Conservation (phyloP, 345 rosid species). For the Bruguiera gymnorhiza region DNA sequence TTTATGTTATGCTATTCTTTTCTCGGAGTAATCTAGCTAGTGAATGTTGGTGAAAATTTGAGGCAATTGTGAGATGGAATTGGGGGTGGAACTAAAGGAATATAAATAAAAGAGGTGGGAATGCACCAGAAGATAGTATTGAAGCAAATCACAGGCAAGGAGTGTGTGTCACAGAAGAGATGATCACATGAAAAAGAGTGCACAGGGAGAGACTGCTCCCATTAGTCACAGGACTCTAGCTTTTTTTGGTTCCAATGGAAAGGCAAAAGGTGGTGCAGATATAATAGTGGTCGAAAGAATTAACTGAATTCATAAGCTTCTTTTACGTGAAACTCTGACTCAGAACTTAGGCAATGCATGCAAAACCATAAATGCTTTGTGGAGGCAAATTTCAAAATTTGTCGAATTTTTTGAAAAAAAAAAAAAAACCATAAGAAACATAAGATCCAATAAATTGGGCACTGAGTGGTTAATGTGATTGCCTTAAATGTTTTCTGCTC, state of each 20-base stretch:
- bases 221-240: conserved; percentile 34
- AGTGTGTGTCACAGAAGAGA: conserved; percentile 20
- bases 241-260: conserved; percentile 7
- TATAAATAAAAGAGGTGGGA: conserved; percentile 4
- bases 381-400: conserved; percentile 15
- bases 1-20: neutral
- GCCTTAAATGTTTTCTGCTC: conserved; percentile 31
- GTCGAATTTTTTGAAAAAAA: neutral
- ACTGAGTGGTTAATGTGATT: conserved; percentile 36
- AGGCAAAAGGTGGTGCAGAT: conserved; percentile 10
- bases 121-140: conserved; percentile 28
- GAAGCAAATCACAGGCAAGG: conserved; percentile 76
- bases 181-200: conserved; percentile 63
- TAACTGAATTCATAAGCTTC: conserved; percentile 31
- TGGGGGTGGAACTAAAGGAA: neutral
- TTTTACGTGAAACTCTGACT: conserved; percentile 40
- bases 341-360: neutral
- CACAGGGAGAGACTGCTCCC: neutral
- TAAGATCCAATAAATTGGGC: conserved; percentile 23
- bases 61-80: conserved; percentile 2
- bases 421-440: neutral
- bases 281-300: neutral
- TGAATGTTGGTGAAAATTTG: neutral
- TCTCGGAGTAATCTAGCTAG: neutral
- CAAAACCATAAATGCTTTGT: conserved; percentile 20